These are phyloP conservation scores for Alternaria arborescens DNA, from an alignment of 2,329 filamentous ascomycete genomes.

Conservation along the genomic window DNA sequence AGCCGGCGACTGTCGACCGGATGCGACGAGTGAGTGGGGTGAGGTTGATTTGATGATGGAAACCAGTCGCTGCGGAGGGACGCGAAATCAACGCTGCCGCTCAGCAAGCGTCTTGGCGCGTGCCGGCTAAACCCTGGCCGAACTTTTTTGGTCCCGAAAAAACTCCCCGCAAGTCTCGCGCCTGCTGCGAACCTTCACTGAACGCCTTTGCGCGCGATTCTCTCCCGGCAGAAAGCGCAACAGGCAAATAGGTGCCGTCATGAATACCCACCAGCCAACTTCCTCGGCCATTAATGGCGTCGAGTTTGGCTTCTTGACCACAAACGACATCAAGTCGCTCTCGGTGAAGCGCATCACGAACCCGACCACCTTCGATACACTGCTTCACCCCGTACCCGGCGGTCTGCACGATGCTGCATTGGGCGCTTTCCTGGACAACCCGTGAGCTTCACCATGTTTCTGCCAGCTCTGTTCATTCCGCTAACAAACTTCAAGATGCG, in stretches of 20 bases:
- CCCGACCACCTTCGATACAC: slow-evolving; percentile 90
- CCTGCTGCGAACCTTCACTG: slow-evolving; percentile 15
- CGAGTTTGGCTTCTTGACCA: slow-evolving; percentile 85
- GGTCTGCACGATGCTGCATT: slow-evolving; percentile 93
- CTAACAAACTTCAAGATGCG: slow-evolving; percentile 68
- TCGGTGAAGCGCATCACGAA: slow-evolving; percentile 96
- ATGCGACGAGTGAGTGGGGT: background rate
- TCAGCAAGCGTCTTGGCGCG: slow-evolving; percentile 24
- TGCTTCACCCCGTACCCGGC: slow-evolving; percentile 87
- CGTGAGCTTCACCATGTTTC: slow-evolving; percentile 63
- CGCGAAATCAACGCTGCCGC: slow-evolving; percentile 21
- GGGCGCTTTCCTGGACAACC: slow-evolving; percentile 85
- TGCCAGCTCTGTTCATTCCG: background rate
- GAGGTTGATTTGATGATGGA: slow-evolving; percentile 7
- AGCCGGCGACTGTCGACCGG: background rate
- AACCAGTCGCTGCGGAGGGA: slow-evolving; percentile 23
- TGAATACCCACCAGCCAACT: slow-evolving; percentile 73
- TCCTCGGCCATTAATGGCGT: slow-evolving; percentile 84
- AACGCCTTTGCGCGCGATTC: slow-evolving; percentile 26
- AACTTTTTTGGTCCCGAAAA: slow-evolving; percentile 44
- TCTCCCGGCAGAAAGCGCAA: slow-evolving; percentile 24
- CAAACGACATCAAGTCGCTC: slow-evolving; percentile 83
- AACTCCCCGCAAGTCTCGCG: slow-evolving; percentile 35
- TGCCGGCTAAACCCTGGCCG: slow-evolving; percentile 36
- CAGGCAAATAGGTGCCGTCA: slow-evolving; percentile 26